Base-by-base conservation (phyloP, 2,329 filamentous ascomycete genomes). In the Juglanconis sp. region DNA sequence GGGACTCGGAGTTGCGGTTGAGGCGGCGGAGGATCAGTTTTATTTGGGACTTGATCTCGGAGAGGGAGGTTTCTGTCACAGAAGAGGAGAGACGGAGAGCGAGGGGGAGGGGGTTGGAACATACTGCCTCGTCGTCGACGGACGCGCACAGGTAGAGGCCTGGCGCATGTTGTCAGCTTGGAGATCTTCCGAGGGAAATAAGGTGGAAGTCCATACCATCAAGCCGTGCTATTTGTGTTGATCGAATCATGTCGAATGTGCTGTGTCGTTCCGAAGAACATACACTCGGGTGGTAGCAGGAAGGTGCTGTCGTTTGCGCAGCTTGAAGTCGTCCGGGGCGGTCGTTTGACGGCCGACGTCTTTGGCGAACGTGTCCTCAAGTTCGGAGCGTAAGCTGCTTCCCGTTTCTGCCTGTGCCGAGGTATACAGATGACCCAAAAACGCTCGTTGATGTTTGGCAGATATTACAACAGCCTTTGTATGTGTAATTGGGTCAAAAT, bases 81-180 rank as follows among this genome's bases (percentile, higher is more conserved):
- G 44, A 24, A 8, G 17, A 10, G 34, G 44, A 24, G 17, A 24
- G 17, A 24, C 17, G 17, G 17, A 24, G 17, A 24, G 17, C 17
- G 34, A 36, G 38, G 38, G 49, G 44, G 35, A 53, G 32, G 60
- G 35, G 42, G 56, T 53, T 46, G 57, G 32, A 38, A 67, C 76
- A 62, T 71, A 89, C 87, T 78, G 90, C 86, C 71, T 92, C 90
- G 73, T 97, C 92, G 76, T 98, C 95, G 69, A 96, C 91, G 2
- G 93, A 96, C 62, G 94, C 94, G 72, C 92, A 94, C 67, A 99
- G 86, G 83, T 96, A 93, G 66, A 98, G 86, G 83, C 94, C 93
- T 96, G 69, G 54, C 65, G 61, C 64, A 53, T 53, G 48, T 6
- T 57, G 53, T 57, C 38, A 53, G 42, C 56, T 53, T 35, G 38